These are phyloP conservation scores for Colletotrichum australisinense DNA, from an alignment of 2,329 filamentous ascomycete genomes.

Conservation along the genomic window DNA sequence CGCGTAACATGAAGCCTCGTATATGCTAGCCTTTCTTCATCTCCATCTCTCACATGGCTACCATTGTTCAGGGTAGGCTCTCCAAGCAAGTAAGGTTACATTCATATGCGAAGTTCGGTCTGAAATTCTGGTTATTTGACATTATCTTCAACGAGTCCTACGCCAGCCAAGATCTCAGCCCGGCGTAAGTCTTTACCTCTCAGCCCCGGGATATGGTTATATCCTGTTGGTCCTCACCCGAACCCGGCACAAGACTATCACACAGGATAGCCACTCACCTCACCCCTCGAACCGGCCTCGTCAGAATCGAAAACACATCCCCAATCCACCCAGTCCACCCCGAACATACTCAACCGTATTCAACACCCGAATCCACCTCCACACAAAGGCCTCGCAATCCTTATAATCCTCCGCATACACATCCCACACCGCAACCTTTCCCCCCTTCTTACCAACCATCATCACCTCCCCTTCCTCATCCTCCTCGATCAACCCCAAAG, in stretches of 20 bases:
- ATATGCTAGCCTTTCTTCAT: neutral
- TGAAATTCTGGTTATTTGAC: no score
- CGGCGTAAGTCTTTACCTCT: no score
- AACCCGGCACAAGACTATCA: no score
- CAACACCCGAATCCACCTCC: conserved; percentile 63
- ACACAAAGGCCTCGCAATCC: conserved; percentile 66
- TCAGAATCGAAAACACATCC: conserved; percentile 35
- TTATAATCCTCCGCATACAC: conserved; percentile 69
- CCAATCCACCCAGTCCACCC: conserved; percentile 63
- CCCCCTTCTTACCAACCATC: neutral
- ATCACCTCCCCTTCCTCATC: neutral
- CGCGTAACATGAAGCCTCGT: no score
- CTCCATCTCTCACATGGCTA: neutral
- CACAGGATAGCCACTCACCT: neutral
- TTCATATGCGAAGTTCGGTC: no score
- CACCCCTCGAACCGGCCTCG: neutral
- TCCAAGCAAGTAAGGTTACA: neutral
- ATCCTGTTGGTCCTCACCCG: no score
- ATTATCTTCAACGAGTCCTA: no score
- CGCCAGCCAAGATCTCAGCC: no score
- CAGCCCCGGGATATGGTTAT: no score
- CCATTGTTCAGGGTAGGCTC: neutral
- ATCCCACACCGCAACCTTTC: conserved; percentile 66
- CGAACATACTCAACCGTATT: conserved; percentile 60
- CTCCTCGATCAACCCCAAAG: conserved; percentile 5